These are phyloP conservation scores for Corylus avellana DNA, from an alignment of 306 rosid genomes.

Conservation along the genomic window DNA sequence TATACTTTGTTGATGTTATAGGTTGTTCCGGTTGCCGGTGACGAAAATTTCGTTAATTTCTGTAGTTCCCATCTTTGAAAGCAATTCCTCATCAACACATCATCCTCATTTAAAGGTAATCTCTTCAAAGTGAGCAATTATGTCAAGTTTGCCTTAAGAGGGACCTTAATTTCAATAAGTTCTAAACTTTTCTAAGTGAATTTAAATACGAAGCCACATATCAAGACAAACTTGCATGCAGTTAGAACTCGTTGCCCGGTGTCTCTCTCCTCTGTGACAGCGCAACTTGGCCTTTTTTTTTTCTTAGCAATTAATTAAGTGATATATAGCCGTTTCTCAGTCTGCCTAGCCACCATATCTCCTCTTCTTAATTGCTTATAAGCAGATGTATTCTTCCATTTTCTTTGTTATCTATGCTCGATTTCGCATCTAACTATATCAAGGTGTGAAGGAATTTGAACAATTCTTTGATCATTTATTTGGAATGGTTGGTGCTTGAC, in stretches of 20 bases:
- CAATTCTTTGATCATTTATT: neutral
- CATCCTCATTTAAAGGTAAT: neutral
- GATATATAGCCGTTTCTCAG: neutral
- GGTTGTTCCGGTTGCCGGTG: neutral
- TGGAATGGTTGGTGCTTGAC: neutral
- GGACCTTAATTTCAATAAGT: too few relatives aligned
- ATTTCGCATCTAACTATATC: slow-evolving; percentile 6
- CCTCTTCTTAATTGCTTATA: slow-evolving; percentile 9
- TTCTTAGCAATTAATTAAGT: neutral
- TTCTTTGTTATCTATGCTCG: neutral
- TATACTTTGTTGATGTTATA: neutral
- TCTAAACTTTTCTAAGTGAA: neutral
- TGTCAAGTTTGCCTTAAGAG: neutral
- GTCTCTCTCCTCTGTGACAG: slow-evolving; percentile 13
- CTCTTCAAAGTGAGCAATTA: neutral
- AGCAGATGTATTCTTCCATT: slow-evolving; percentile 5
- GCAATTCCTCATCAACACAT: neutral
- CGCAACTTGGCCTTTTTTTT: slow-evolving; percentile 10
- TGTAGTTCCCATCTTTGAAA: neutral
- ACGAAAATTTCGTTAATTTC: neutral
- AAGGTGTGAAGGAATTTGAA: neutral
- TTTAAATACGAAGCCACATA: neutral
- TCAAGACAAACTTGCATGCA: slow-evolving; percentile 8
- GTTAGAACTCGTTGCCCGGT: slow-evolving; percentile 12
- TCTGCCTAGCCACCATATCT: neutral